These are phyloP conservation scores for Alternaria gaisen DNA, from an alignment of 2,329 filamentous ascomycete species.

Conservation along the genomic window DNA sequence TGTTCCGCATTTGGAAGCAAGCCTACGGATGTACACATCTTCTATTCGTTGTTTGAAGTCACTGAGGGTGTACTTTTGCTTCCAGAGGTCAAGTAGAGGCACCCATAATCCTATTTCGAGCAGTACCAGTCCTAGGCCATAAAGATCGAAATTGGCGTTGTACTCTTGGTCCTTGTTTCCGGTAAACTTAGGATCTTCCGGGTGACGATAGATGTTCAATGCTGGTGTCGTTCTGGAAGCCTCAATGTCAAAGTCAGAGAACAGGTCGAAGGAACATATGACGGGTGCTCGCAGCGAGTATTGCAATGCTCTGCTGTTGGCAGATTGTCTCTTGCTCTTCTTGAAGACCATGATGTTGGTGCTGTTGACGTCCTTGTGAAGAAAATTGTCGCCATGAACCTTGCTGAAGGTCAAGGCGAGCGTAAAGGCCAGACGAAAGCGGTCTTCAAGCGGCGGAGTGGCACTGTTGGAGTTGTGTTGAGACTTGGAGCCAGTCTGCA, in stretches of 20 bases:
- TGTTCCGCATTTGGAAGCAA: slow-evolving; percentile 74
- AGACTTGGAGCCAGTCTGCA: slow-evolving; percentile 58
- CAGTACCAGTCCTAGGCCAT: slow-evolving; percentile 76
- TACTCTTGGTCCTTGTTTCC: slow-evolving; percentile 39
- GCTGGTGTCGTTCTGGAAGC: slow-evolving; percentile 49
- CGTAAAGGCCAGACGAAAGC: slow-evolving; percentile 78
- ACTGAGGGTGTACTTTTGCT: slow-evolving; percentile 66
- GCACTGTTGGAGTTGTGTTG: slow-evolving; percentile 52
- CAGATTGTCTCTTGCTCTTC: slow-evolving; percentile 56
- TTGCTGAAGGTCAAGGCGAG: slow-evolving; percentile 77
- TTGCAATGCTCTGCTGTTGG: slow-evolving; percentile 52
- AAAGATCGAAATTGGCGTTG: slow-evolving; percentile 67
- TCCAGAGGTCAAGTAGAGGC: slow-evolving; percentile 66
- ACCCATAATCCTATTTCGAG: slow-evolving; percentile 81
- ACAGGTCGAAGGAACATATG: slow-evolving; percentile 78
- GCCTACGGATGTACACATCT: slow-evolving; percentile 69
- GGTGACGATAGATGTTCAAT: slow-evolving; percentile 73
- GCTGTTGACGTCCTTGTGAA: slow-evolving; percentile 74
- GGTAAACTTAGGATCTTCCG: slow-evolving; percentile 58
- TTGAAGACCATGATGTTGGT: slow-evolving; percentile 73
- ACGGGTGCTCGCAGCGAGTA: slow-evolving; percentile 72
- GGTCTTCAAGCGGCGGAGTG: slow-evolving; percentile 71
- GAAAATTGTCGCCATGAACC: slow-evolving; percentile 73
- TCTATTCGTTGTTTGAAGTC: slow-evolving; percentile 72
- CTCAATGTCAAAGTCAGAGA: slow-evolving; percentile 65